Conservation (phyloP, 2,329 filamentous ascomycete species). For the Hirsutella thompsonii region DNA sequence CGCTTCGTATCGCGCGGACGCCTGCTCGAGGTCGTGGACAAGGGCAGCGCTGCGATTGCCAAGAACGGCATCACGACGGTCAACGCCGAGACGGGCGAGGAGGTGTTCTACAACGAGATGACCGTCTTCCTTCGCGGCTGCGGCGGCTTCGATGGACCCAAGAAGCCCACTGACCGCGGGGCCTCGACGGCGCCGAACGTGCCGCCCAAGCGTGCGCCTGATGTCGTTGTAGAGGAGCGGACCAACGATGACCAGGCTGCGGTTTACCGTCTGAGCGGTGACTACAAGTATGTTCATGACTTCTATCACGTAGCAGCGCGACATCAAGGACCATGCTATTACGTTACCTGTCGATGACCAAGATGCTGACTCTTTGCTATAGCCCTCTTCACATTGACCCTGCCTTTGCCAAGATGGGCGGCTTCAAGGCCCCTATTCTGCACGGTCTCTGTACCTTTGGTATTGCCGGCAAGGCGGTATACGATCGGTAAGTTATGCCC, state of each 20-base stretch:
- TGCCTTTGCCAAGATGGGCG: constrained; percentile 83
- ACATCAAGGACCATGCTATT: neutral
- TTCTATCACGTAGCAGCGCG: constrained; percentile 1
- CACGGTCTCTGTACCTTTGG: constrained; percentile 97
- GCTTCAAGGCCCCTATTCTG: constrained; percentile 87
- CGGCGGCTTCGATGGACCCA: constrained; percentile 78
- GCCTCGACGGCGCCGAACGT: constrained; percentile 68
- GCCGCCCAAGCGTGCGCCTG: constrained; percentile 63
- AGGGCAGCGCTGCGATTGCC: constrained; percentile 78
- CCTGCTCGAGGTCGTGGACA: constrained; percentile 91
- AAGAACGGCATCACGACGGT: constrained; percentile 71
- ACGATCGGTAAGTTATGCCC: constrained; percentile 38
- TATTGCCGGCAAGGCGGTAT: constrained; percentile 79
- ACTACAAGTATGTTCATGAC: constrained; percentile 56
- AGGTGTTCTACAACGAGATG: constrained; percentile 93
- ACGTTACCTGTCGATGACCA: neutral
- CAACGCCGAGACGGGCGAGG: constrained; percentile 72
- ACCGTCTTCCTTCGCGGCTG: constrained; percentile 87
- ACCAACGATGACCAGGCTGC: constrained; percentile 87
- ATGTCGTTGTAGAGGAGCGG: constrained; percentile 71
- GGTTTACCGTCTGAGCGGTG: constrained; percentile 83
- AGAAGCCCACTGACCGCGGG: constrained; percentile 66
- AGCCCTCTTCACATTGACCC: constrained; percentile 90
- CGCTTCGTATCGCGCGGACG: constrained; percentile 63
- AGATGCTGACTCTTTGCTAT: neutral